These are phyloP conservation scores for Dioscorea zingiberensis DNA, from an alignment of 106 monocot species.

Conservation along the genomic window DNA sequence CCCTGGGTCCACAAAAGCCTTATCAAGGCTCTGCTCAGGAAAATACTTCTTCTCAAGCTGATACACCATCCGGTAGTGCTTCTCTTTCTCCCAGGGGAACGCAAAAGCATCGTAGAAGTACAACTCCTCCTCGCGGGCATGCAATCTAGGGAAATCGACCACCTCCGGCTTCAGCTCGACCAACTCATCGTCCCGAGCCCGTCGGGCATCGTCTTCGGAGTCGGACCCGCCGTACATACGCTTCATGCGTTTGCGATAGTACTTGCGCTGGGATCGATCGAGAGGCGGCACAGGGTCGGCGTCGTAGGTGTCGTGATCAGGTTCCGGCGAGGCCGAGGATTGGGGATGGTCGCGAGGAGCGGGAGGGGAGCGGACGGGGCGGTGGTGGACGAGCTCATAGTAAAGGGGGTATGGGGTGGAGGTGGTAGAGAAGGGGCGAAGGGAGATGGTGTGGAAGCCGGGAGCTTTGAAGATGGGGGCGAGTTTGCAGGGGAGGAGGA, in stretches of 20 bases:
- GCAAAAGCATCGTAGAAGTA: slow-evolving; percentile 97
- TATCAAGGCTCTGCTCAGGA: slow-evolving; percentile 81
- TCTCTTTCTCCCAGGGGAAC: slow-evolving; percentile 97
- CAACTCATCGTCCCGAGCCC: slow-evolving; percentile 18
- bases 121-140: slow-evolving; percentile 89
- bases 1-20: slow-evolving; percentile 63
- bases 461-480: slow-evolving; percentile 1
- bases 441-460: slow-evolving; percentile 11
- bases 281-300: background rate
- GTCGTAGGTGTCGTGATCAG: background rate
- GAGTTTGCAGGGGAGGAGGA: slow-evolving; percentile 3
- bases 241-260: slow-evolving; percentile 68
- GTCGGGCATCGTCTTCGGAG: slow-evolving; percentile 20
- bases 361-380: slow-evolving; percentile 26
- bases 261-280: slow-evolving; percentile 81
- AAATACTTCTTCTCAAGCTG: slow-evolving; percentile 98
- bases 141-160: slow-evolving; percentile 81
- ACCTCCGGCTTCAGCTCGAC: slow-evolving; percentile 88
- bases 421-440: slow-evolving; percentile 45
- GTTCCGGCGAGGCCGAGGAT: background rate
- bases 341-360: slow-evolving; percentile 6
- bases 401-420: slow-evolving; percentile 83
- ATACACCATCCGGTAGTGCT: slow-evolving; percentile 96
- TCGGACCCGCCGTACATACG: slow-evolving; percentile 63
- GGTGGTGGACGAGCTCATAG: slow-evolving; percentile 85